Evolutionary conservation across 2,329 filamentous ascomycete genomes (phyloP), one percentile per base, ranked within the genome.

Genomic region (Aspergillus spinulosporus): DNA sequence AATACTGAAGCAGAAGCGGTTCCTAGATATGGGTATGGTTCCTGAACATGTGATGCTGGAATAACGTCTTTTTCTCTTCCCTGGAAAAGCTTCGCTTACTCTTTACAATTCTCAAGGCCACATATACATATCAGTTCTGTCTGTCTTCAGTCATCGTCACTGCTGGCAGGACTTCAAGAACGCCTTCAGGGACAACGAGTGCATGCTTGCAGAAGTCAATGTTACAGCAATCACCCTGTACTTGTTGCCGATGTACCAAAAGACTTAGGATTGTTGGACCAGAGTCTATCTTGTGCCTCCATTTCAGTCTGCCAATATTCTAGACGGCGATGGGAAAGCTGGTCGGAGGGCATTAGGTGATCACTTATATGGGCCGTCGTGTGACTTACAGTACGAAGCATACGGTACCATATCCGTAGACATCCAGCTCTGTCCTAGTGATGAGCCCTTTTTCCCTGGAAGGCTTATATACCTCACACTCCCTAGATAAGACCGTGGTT

Each of bases 31-130:
- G 26, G 12, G 11, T 29, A 3, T 12, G 15, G 21, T 44, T 28
- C 21, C 43, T 45, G 43, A 45, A 45, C 43, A 45, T 45, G 43
- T 45, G 43, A 45, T 31, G 31, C 11, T 21, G 43, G 43, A 9
- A 29, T 45, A 12, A 15, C 9, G 28, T 6, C 21, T 11, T 29
- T 12, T 45, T 12, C 21, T 21, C 21, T 21, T 21, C 21, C 21
- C 21, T 31, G 43, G 11, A 12, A 45, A 21, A 26, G 2, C 9
- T 14, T 45, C 28, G 21, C 40, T 40, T 40, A 6, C 21, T 28
- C n/a, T 5, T 7, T 7, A 28, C 43, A 28, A 7, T 31, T 12
- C 14, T 29, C 14, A 43, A 15, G 14, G 8, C 21, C 21, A 28
- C 5, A 34, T 11, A 34, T 11, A 34, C 11, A 34, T 34, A 7